These are phyloP conservation scores for Arachis hypogaea DNA, from an alignment of 306 rosid genomes.

Conservation along the genomic window DNA sequence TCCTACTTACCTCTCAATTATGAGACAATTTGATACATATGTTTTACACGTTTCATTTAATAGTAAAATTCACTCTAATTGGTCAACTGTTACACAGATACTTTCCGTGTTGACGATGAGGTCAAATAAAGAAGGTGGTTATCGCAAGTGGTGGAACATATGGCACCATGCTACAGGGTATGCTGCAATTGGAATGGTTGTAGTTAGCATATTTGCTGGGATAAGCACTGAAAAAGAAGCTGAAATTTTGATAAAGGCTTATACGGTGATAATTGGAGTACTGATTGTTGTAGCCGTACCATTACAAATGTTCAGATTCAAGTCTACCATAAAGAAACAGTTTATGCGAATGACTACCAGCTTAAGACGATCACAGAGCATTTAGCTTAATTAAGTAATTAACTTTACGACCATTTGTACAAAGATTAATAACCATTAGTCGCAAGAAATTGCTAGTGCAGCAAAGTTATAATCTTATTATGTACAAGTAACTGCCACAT, in stretches of 20 bases:
- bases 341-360: slow-evolving; percentile 38
- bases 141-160: background rate
- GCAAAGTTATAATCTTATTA: no score
- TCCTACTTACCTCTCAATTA: background rate
- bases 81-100: background rate
- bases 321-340: slow-evolving; percentile 8
- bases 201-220: slow-evolving; percentile 44
- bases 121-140: background rate
- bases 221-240: slow-evolving; percentile 38
- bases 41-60: no score
- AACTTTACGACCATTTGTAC: no score
- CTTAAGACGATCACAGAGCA: background rate
- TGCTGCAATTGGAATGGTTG: slow-evolving; percentile 5
- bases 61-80: no score
- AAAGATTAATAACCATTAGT: no score
- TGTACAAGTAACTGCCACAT: no score
- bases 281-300: slow-evolving; percentile 35
- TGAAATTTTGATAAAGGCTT: slow-evolving; percentile 48
- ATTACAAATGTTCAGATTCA: slow-evolving; percentile 46
- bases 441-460: no score
- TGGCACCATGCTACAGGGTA: background rate
- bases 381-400: background rate
- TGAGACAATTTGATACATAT: no score
- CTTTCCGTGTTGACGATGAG: background rate
- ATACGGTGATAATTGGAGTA: slow-evolving; percentile 41